A percentile compares a stretch with the other conserved stretches of the same genome.
Conservation (phyloP, 2,329 filamentous ascomycete species). For the Arthrinium puccinioides region DNA sequence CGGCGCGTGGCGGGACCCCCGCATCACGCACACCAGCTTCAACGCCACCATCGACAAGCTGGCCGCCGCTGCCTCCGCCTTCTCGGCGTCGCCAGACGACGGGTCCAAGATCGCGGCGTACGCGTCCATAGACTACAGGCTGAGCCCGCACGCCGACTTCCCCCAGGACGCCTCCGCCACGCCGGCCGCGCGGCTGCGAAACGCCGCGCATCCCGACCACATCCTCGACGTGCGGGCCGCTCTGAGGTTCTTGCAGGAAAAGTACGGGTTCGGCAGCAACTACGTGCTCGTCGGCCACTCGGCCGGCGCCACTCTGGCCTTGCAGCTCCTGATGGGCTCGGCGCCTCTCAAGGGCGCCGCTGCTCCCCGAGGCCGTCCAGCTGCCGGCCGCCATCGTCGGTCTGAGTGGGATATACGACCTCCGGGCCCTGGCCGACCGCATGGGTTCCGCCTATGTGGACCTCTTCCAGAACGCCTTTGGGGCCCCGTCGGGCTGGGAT, state of each 20-base stretch:
- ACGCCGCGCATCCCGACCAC: slow-evolving; percentile 53
- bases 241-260: slow-evolving; percentile 39
- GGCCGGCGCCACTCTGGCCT: slow-evolving; percentile 55
- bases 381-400: slow-evolving; percentile 49
- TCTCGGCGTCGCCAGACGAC: background rate
- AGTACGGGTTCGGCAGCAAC: slow-evolving; percentile 31
- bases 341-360: slow-evolving; percentile 15
- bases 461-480: slow-evolving; percentile 57
- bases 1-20: slow-evolving; percentile 56
- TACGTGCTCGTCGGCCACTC: slow-evolving; percentile 57
- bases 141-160: slow-evolving; percentile 44
- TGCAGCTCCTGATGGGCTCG: slow-evolving; percentile 49
- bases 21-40: slow-evolving; percentile 38
- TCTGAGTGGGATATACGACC: slow-evolving; percentile 60
- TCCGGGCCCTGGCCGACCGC: slow-evolving; percentile 44
- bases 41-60: slow-evolving; percentile 35
- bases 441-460: slow-evolving; percentile 42
- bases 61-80: slow-evolving; percentile 17
- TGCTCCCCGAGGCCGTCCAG: slow-evolving; percentile 17
- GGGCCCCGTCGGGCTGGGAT: slow-evolving; percentile 41
- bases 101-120: slow-evolving; percentile 49
- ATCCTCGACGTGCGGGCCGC: slow-evolving; percentile 47
- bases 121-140: slow-evolving; percentile 58
- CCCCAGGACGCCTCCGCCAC: slow-evolving; percentile 34
- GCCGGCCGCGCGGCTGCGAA: slow-evolving; percentile 25